These are phyloP conservation scores for Didymosphaeria variabile DNA, from an alignment of 2,329 filamentous ascomycete genomes.

Conservation along the genomic window DNA sequence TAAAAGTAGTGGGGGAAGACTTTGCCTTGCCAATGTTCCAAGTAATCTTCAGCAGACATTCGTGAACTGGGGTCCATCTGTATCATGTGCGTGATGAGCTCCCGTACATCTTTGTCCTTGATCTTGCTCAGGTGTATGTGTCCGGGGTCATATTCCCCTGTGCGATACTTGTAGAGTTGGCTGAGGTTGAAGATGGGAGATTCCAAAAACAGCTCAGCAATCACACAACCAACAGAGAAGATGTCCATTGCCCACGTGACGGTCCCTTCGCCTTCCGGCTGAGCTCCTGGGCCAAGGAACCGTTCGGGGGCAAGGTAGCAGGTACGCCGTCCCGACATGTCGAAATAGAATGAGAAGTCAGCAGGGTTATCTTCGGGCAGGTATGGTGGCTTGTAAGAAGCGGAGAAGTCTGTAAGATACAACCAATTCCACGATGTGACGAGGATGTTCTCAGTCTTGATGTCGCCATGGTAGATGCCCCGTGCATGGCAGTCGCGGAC, in stretches of 20 bases:
- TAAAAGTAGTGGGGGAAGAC: slow-evolving; percentile 98
- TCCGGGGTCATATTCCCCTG: slow-evolving; percentile 89
- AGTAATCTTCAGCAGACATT: slow-evolving; percentile 91
- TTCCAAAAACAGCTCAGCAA: slow-evolving; percentile 95
- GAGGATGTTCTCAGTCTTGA: slow-evolving; percentile 96
- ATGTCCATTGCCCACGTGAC: slow-evolving; percentile 97
- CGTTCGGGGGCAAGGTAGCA: slow-evolving; percentile 96
- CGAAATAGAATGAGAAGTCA: slow-evolving; percentile 98
- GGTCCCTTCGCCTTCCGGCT: slow-evolving; percentile 68
- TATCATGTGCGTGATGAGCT: slow-evolving; percentile 95
- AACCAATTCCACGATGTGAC: slow-evolving; percentile 99
- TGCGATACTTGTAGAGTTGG: slow-evolving; percentile 92
- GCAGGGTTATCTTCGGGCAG: slow-evolving; percentile 96
- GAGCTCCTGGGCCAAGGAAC: slow-evolving; percentile 77
- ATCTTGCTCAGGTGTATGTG: slow-evolving; percentile 85
- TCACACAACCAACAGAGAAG: slow-evolving; percentile 95
- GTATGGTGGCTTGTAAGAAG: slow-evolving; percentile 91
- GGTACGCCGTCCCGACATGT: slow-evolving; percentile 87
- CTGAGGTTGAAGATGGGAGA: slow-evolving; percentile 97
- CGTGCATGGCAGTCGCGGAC: slow-evolving; percentile 89
- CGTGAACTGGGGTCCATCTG: slow-evolving; percentile 90
- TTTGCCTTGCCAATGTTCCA: slow-evolving; percentile 90
- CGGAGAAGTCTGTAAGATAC: slow-evolving; percentile 96
- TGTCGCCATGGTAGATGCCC: slow-evolving; percentile 94
- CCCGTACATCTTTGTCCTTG: slow-evolving; percentile 83